Base-by-base conservation (phyloP, 106 monocot species). In the Alisma plantagoaquatica region DNA sequence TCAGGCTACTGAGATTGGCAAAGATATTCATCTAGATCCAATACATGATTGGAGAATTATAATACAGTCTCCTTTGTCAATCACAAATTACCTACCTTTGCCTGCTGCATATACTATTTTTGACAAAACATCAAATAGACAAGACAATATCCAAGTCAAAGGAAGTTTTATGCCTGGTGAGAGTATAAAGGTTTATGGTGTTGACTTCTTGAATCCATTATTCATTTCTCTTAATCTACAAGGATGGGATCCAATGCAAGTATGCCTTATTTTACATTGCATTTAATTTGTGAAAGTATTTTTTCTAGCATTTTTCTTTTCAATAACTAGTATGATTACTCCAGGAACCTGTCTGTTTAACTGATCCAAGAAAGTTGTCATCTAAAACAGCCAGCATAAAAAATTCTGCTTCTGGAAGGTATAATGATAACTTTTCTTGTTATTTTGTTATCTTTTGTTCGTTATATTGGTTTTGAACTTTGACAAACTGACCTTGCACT, bases 11-110 rank as follows among this genome's bases (percentile, higher is more conserved):
- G 90, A 98, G 61, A 85, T 98, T 59, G 85, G 90, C 33, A 90
- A 98, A 75, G 98, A 98, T 75, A 66, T 86, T 41, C 73, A 74
- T 43, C 73, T 70, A 54, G 65, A 85, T 62, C 78, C 90, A 20
- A 90, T 98, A 73, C 72, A 86, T 66, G 90, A 98, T 55, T 98
- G 98, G 98, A 82, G 75, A n/a, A 73, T 98, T 43, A 54, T 65
- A 43, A 67, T 98, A 27, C 56, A 72, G 10, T 73, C 90, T 10
- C 82, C 98, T 28, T 57, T 98, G 43, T 82, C 78, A 29, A 29
- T 98, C 27, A 62, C 63, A 15, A 86, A 90, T 75, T 90, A 70
- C 35, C 89, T 98, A 54, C 98, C 98, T 16, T 54, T 90, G 44
- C 46, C 76, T 69, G 43, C 88, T 55, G 69, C 76, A 58, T 98